These are phyloP conservation scores for Triticum turgidum DNA, from an alignment of 176 grass and related monocot species.

Conservation along the genomic window DNA sequence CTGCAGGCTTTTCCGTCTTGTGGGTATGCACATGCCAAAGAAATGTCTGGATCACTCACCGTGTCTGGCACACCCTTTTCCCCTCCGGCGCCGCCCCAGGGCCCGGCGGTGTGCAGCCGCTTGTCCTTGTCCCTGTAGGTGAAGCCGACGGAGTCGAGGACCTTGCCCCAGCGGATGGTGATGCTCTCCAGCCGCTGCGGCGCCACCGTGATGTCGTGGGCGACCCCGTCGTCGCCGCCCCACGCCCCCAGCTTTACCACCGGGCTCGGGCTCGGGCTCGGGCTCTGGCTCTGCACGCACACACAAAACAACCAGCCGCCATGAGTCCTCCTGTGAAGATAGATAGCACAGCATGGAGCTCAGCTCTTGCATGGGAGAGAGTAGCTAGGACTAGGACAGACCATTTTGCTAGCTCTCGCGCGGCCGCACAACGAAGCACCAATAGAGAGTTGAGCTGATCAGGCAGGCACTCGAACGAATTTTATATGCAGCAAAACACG, in stretches of 20 bases:
- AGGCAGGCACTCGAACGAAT: too few relatives aligned
- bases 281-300: not conserved
- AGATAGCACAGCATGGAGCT: too few relatives aligned
- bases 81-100: not conserved
- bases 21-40: too few relatives aligned
- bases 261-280: not conserved
- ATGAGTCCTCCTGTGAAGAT: too few relatives aligned
- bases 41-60: not conserved
- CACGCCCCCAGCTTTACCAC: slow-evolving; percentile 36
- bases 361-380: too few relatives aligned
- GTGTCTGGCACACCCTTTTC: not conserved
- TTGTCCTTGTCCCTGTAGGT: not conserved
- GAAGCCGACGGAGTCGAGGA: slow-evolving; percentile 24
- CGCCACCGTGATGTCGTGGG: slow-evolving; percentile 34
- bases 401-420: too few relatives aligned
- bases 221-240: slow-evolving; percentile 15
- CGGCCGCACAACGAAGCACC: too few relatives aligned
- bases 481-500: too few relatives aligned
- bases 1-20: too few relatives aligned
- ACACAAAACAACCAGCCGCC: too few relatives aligned
- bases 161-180: slow-evolving; percentile 22
- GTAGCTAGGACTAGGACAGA: too few relatives aligned
- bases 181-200: slow-evolving; percentile 29
- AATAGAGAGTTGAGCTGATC: too few relatives aligned
- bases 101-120: not conserved